These are phyloP conservation scores for Hericium erinaceus DNA, from an alignment of 768 basidiomycete species.

Conservation along the genomic window DNA sequence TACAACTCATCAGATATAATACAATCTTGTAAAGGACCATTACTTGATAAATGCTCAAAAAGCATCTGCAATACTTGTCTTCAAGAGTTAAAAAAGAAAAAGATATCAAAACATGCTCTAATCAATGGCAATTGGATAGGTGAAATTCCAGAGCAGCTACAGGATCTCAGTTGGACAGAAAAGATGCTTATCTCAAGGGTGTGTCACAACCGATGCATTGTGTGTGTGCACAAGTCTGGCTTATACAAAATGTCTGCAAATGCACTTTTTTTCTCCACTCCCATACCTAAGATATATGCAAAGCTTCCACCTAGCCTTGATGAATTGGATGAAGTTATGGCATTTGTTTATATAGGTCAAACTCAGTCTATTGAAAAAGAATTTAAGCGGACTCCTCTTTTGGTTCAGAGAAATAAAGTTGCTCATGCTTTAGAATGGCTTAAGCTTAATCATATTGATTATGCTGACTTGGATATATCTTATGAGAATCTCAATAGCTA, in stretches of 20 bases:
- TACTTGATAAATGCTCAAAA: background rate
- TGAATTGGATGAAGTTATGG: slow-evolving; percentile 16
- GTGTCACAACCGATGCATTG: slow-evolving; percentile 23
- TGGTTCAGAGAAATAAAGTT: slow-evolving; percentile 17
- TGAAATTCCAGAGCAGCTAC: slow-evolving; percentile 20
- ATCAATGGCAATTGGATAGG: slow-evolving; percentile 31
- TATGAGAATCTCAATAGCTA: slow-evolving; percentile 3
- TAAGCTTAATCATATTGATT: slow-evolving; percentile 12
- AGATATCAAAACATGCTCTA: slow-evolving; percentile 19
- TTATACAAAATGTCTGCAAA: slow-evolving; percentile 12
- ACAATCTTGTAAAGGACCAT: background rate
- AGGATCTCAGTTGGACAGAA: slow-evolving; percentile 23
- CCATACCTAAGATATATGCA: slow-evolving; percentile 5
- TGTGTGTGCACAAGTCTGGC: slow-evolving; percentile 21
- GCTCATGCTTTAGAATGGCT: slow-evolving; percentile 14
- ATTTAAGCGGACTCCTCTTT: slow-evolving; percentile 14
- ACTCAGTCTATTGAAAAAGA: slow-evolving; percentile 20
- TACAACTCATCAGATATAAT: background rate
- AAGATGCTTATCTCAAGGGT: slow-evolving; percentile 20
- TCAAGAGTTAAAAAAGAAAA: slow-evolving; percentile 1
- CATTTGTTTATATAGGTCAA: slow-evolving; percentile 24
- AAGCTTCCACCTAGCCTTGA: slow-evolving; percentile 7
- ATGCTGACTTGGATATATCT: slow-evolving; percentile 9
- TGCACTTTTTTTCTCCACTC: slow-evolving; percentile 11
- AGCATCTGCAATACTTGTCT: background rate